A percentile compares a stretch with the other conserved stretches of the same genome.
These are phyloP conservation scores for Ceratobasidium sp. DNA, from an alignment of 1,284 basidiomycete species.

Conservation along the genomic window DNA sequence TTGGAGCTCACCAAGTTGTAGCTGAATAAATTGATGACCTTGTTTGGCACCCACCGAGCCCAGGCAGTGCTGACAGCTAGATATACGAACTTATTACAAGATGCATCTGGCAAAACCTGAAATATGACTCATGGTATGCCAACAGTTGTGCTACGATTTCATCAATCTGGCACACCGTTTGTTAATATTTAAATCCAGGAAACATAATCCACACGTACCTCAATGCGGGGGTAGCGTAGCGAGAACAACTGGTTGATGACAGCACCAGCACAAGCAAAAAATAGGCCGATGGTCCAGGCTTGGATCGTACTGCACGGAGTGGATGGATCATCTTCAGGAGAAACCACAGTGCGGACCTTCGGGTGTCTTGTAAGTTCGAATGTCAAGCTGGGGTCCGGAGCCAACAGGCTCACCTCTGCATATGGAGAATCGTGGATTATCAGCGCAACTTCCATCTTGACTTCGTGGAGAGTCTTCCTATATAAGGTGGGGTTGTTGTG, in stretches of 20 bases:
- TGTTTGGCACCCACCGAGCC: slow-evolving; percentile 50
- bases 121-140: slow-evolving; percentile 50
- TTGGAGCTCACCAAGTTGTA: slow-evolving; percentile 11
- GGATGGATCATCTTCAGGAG: slow-evolving; percentile 52
- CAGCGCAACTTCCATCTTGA: slow-evolving; percentile 55
- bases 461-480: slow-evolving; percentile 45
- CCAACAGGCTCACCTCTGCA: slow-evolving; percentile 48
- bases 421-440: slow-evolving; percentile 54
- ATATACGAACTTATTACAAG: background rate
- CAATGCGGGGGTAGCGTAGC: slow-evolving; percentile 59
- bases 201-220: slow-evolving; percentile 49
- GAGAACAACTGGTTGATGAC: slow-evolving; percentile 60
- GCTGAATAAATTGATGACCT: slow-evolving; percentile 51
- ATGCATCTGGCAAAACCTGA: background rate
- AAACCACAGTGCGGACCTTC: slow-evolving; percentile 55
- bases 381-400: no score
- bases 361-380: slow-evolving; percentile 9
- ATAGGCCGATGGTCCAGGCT: slow-evolving; percentile 66
- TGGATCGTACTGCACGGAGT: slow-evolving; percentile 63
- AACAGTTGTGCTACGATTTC: slow-evolving; percentile 50
- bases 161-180: slow-evolving; percentile 13
- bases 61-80: slow-evolving; percentile 51
- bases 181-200: slow-evolving; percentile 21
- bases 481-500: background rate
- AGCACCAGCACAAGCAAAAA: slow-evolving; percentile 56